Base-by-base conservation (phyloP, 2,329 filamentous ascomycete genomes). In the Magnaporthiopsis poae region DNA sequence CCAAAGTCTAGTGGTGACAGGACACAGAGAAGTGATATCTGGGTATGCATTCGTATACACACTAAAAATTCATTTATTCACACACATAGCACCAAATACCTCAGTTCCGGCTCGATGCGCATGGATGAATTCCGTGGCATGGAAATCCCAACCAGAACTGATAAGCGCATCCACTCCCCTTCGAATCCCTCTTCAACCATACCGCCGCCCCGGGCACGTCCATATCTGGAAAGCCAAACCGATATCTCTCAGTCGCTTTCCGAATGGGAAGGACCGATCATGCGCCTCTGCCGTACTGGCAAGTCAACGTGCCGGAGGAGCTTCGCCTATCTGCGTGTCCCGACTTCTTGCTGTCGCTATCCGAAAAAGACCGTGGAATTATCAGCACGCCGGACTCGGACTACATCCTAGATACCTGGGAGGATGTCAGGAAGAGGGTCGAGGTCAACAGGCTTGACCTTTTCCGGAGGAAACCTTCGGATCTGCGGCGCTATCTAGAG, bases 401-500 rank as follows among this genome's bases (percentile, higher is more conserved):
- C 13, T 95, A 90, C 77, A 76, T 75, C 64, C 75, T 82, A 64
- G 81, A 88, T 72, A 80, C 83, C 0, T 98, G 94, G 94, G 78
- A 82, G 5, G 80, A 88, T 69, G 90, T 94, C 65, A 81, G 80
- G 72, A 75, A 82, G 31, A 82, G 93, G 69, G 83, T 91, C 67
- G 72, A 71, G 11, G 70, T 80, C 62, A 93, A 96, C 78, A 83
- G 83, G 11, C 87, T 97, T 62, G 88, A 91, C 72, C 80, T 80
- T 15, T 96, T 98, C 76, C 88, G 90, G 72, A 86, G 94, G 27
- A 77, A 87, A 1, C 92, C 94, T 0, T 90, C 87, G 3, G 86
- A 95, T 65, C 81, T 97, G 67, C 83, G 91, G n/a, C 83, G 85
- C 61, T 98, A 97, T 74, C 82, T 90, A 7, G 82, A 85, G 67